phyloP scores from a whole-genome alignment of 73 alveolate genomes.

The Blepharisma stoltei region DNA sequence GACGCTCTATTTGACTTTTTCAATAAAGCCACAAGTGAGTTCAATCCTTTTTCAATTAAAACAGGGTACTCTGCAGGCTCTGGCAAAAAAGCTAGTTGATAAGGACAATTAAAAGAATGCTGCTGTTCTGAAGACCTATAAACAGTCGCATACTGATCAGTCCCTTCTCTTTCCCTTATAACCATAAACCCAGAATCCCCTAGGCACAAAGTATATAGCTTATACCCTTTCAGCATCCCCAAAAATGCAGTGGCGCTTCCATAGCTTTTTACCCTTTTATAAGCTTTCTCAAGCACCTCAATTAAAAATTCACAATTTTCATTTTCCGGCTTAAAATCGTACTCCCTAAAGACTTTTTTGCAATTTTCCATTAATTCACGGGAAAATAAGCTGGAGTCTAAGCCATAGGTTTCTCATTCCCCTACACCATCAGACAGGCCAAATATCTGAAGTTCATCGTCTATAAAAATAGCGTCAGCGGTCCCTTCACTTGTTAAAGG shows the following conservation, averaged over 20 bases:
- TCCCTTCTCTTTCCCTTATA: neutral
- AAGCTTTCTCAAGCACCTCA: neutral
- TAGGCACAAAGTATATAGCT: neutral
- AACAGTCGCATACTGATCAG: neutral
- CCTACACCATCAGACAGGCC: neutral
- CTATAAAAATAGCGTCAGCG: neutral
- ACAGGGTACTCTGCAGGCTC: neutral
- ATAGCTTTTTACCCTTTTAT: neutral
- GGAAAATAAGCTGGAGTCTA: neutral
- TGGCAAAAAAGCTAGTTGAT: neutral
- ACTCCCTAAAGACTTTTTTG: neutral
- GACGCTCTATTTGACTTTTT: constrained; percentile 26
- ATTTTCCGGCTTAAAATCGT: neutral
- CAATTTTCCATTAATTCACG: neutral
- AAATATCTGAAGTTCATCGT: neutral
- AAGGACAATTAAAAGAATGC: constrained; percentile 15
- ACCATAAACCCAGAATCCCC: constrained; percentile 1
- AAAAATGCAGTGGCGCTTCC: constrained; percentile 1
- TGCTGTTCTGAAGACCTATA: neutral
- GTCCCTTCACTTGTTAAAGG: neutral
- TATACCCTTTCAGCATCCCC: neutral
- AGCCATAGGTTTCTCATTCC: neutral
- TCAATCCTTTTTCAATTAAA: neutral
- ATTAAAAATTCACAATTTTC: neutral
- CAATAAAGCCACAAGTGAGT: neutral